Conservation (phyloP, 2,329 filamentous ascomycete genomes). For the Annulohypoxylon truncatum region DNA sequence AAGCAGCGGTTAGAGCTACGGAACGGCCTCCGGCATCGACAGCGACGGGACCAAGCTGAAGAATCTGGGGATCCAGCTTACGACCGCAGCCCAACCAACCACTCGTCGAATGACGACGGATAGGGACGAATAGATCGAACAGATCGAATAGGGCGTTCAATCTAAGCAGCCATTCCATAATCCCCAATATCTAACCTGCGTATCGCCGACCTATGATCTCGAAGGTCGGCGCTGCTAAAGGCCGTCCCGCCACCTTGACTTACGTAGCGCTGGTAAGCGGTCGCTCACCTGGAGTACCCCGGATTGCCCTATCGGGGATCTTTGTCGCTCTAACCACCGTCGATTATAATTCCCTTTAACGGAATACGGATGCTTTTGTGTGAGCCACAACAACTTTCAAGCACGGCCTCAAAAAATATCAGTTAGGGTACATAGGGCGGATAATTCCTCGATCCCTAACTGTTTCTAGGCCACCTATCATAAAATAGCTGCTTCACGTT, state of each 20-base stretch:
- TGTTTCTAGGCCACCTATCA: background rate
- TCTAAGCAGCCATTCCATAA: background rate
- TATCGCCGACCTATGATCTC: slow-evolving; percentile 13
- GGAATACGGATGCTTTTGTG: slow-evolving; percentile 5
- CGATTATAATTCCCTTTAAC: slow-evolving; percentile 12
- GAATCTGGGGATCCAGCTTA: slow-evolving; percentile 12
- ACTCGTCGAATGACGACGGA: background rate
- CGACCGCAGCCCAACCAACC: background rate
- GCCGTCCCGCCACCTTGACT: slow-evolving; percentile 23
- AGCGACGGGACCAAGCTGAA: slow-evolving; percentile 11
- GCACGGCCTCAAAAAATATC: too few relatives aligned
- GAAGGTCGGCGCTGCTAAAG: slow-evolving; percentile 18
- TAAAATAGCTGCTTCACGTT: background rate
- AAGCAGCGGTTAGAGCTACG: slow-evolving; percentile 15
- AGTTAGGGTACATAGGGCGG: too few relatives aligned
- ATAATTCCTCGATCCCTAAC: slow-evolving; percentile 2
- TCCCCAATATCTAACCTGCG: background rate
- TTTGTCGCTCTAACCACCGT: background rate
- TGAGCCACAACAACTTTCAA: slow-evolving; percentile 22
- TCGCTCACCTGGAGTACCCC: slow-evolving; percentile 23
- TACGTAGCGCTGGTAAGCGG: slow-evolving; percentile 2
- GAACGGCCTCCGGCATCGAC: slow-evolving; percentile 14
- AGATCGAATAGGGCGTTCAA: background rate
- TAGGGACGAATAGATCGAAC: background rate
- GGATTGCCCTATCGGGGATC: slow-evolving; percentile 19